phyloP scores from a whole-genome alignment of 352 stramenopile genomes.

The Phytophthora pseudosyringae region DNA sequence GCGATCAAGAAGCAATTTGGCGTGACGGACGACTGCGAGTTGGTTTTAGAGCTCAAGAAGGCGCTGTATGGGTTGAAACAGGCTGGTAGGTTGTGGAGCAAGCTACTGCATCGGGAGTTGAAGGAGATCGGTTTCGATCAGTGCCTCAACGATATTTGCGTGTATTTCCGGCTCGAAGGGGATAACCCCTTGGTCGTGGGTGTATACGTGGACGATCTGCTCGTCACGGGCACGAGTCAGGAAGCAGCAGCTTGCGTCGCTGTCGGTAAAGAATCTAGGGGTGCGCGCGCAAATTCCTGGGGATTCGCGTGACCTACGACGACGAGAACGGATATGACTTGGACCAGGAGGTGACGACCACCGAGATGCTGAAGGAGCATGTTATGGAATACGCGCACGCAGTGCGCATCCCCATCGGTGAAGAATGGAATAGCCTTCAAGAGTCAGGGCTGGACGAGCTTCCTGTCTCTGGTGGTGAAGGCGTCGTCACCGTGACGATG shows the following conservation, averaged over 20 bases:
- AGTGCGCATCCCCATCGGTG: too few relatives aligned
- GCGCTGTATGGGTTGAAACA: slow-evolving; percentile 46
- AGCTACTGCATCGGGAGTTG: slow-evolving; percentile 27
- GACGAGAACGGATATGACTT: slow-evolving; percentile 7
- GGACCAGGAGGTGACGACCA: slow-evolving; percentile 23
- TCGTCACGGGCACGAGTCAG: slow-evolving; percentile 23
- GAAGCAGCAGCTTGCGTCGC: neutral
- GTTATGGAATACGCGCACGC: neutral
- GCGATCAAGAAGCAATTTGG: slow-evolving; percentile 7
- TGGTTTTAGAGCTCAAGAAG: slow-evolving; percentile 21
- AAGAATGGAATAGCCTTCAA: too few relatives aligned
- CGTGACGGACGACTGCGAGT: slow-evolving; percentile 6
- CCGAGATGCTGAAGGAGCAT: slow-evolving; percentile 22
- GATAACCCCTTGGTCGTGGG: slow-evolving; percentile 11
- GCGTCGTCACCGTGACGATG: too few relatives aligned
- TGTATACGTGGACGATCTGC: slow-evolving; percentile 41
- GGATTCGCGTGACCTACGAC: slow-evolving; percentile 27
- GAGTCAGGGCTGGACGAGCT: too few relatives aligned
- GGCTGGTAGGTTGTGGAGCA: slow-evolving; percentile 33
- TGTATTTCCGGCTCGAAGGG: slow-evolving; percentile 24
- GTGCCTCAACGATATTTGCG: slow-evolving; percentile 33
- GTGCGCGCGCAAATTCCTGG: slow-evolving; percentile 25
- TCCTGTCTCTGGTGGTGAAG: too few relatives aligned
- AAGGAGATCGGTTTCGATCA: slow-evolving; percentile 23
- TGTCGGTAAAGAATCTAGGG: slow-evolving; percentile 37